Percentiles rank a stretch among this genome's conserved stretches.
Evolutionary conservation across 2,329 filamentous ascomycete species (phyloP).

Genomic region (Monosporascus sp.): DNA sequence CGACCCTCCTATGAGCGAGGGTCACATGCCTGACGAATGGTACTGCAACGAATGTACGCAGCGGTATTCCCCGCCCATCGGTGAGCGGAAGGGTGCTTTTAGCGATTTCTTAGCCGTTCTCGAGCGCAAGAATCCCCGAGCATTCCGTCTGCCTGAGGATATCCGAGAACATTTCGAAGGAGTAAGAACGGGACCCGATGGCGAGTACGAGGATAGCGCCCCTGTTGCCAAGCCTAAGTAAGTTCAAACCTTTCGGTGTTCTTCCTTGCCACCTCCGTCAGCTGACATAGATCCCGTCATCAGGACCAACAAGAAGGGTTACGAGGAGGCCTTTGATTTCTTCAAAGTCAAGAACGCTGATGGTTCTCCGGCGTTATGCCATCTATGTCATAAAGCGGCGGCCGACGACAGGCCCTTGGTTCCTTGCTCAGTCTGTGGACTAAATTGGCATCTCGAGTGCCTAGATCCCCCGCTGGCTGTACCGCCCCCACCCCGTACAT

Average conservation of each 20-base stretch:
- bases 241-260: slow-evolving; percentile 26
- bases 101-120: slow-evolving; percentile 57
- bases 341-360: slow-evolving; percentile 66
- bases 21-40: slow-evolving; percentile 68
- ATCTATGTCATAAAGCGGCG: slow-evolving; percentile 64
- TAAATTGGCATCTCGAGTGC: slow-evolving; percentile 91
- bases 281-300: slow-evolving; percentile 23
- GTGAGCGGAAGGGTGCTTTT: slow-evolving; percentile 51
- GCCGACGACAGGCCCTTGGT: slow-evolving; percentile 66
- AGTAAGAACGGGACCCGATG: slow-evolving; percentile 68
- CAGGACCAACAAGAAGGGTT: slow-evolving; percentile 45
- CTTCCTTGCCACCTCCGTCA: slow-evolving; percentile 4
- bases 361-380: slow-evolving; percentile 71
- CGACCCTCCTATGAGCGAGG: slow-evolving; percentile 67
- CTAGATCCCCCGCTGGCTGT: slow-evolving; percentile 76
- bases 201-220: slow-evolving; percentile 70
- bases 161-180: slow-evolving; percentile 75
- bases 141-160: slow-evolving; percentile 65
- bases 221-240: slow-evolving; percentile 49
- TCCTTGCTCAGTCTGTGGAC: slow-evolving; percentile 71
- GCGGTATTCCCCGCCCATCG: slow-evolving; percentile 40
- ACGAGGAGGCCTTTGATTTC: slow-evolving; percentile 61
- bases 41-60: slow-evolving; percentile 70
- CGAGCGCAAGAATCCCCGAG: slow-evolving; percentile 63
- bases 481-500: slow-evolving; percentile 70